These are phyloP conservation scores for Solanum piurae DNA, from an alignment of 257 asterid genomes.

Conservation along the genomic window DNA sequence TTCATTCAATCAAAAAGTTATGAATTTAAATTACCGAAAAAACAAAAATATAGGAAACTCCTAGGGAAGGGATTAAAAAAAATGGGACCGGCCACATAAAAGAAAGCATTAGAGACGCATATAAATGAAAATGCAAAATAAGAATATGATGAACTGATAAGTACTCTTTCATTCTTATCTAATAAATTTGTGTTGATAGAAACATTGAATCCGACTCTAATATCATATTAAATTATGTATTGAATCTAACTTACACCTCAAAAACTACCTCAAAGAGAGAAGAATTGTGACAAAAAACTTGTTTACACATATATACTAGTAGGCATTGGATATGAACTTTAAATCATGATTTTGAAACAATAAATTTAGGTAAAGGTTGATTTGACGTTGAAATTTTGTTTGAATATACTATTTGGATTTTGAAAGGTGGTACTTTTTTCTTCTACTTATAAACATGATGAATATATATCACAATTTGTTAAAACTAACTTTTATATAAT, in stretches of 20 bases:
- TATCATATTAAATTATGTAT: no score
- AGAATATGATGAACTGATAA: background rate
- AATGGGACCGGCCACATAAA: no score
- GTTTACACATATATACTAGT: background rate
- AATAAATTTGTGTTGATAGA: background rate
- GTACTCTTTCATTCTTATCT: background rate
- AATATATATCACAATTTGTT: background rate
- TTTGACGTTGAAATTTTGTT: background rate
- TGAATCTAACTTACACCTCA: background rate
- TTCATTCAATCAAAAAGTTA: background rate
- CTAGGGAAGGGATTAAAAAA: no score
- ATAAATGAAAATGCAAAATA: no score
- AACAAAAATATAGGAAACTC: background rate
- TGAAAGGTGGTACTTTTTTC: background rate
- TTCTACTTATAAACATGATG: background rate
- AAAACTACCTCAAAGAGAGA: background rate
- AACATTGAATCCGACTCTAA: background rate
- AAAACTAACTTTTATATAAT: background rate
- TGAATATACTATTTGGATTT: background rate
- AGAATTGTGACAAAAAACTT: background rate
- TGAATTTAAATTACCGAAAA: background rate
- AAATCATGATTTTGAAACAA: background rate
- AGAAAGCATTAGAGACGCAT: no score
- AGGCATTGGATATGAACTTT: background rate
- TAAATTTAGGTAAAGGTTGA: background rate